A percentile compares a stretch with the other conserved stretches of the same genome.
Evolutionary conservation across 805 yeast genomes (phyloP).

Genomic region (Yamadazyma phyllophila): DNA sequence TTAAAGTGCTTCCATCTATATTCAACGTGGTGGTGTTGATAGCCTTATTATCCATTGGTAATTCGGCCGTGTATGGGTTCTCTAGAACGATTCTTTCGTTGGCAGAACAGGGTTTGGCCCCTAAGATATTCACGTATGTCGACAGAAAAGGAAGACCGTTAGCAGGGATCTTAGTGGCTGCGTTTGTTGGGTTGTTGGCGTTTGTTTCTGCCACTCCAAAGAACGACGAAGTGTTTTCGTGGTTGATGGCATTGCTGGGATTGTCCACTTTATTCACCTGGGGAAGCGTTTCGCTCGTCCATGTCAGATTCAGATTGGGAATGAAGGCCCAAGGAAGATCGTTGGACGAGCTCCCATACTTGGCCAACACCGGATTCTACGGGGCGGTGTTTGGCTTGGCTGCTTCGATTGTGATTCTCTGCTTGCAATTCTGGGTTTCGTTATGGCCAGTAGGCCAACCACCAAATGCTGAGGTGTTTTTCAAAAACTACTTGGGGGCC

Average conservation of each 20-base stretch:
- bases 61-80: slow-evolving; percentile 44
- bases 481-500: slow-evolving; percentile 54
- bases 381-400: slow-evolving; percentile 24
- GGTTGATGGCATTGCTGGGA: slow-evolving; percentile 37
- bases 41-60: slow-evolving; percentile 42
- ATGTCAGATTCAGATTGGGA: slow-evolving; percentile 32
- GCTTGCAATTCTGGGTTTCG: slow-evolving; percentile 35
- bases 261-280: slow-evolving; percentile 35
- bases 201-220: slow-evolving; percentile 42
- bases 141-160: slow-evolving; percentile 42
- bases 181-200: slow-evolving; percentile 35
- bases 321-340: slow-evolving; percentile 36
- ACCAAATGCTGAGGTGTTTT: slow-evolving; percentile 44
- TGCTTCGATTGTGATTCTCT: slow-evolving; percentile 22
- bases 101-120: slow-evolving; percentile 42
- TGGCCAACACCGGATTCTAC: slow-evolving; percentile 45
- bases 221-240: slow-evolving; percentile 33
- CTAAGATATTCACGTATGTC: slow-evolving; percentile 31
- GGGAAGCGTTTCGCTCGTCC: slow-evolving; percentile 34
- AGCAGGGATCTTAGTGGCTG: slow-evolving; percentile 32
- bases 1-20: slow-evolving; percentile 40
- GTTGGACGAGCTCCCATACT: slow-evolving; percentile 51
- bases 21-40: slow-evolving; percentile 42
- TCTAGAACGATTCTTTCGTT: slow-evolving; percentile 40
- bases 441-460: slow-evolving; percentile 28